Evolutionary conservation across 495 filamentous ascomycete species (phyloP).

Genomic region (Aspergillus bertholletiae): DNA sequence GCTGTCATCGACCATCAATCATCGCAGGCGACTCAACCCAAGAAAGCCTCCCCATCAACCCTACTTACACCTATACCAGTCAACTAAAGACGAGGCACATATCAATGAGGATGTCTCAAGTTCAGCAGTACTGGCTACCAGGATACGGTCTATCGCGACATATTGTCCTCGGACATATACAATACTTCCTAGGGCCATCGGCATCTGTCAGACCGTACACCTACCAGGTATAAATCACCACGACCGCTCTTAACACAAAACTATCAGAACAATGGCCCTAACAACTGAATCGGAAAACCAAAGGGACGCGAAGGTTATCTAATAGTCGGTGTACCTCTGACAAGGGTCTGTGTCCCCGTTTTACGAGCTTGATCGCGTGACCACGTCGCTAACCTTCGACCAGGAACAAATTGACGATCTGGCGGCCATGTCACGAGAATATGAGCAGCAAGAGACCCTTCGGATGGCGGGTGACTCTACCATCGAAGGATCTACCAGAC

Average conservation of each 20-base stretch:
- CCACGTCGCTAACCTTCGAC: slow-evolving; percentile 1
- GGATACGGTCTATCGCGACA: slow-evolving; percentile 51
- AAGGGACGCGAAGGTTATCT: slow-evolving; percentile 53
- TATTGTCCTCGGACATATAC: slow-evolving; percentile 50
- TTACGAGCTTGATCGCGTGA: neutral
- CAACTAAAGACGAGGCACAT: neutral
- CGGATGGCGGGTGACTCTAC: slow-evolving; percentile 39
- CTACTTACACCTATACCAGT: neutral
- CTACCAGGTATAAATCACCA: slow-evolving; percentile 41
- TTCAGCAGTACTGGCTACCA: slow-evolving; percentile 51
- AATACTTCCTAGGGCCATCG: slow-evolving; percentile 49
- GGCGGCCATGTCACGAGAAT: slow-evolving; percentile 46
- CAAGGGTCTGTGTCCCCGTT: slow-evolving; percentile 38
- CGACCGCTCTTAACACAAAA: neutral
- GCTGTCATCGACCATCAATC: slow-evolving; percentile 5
- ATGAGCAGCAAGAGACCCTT: slow-evolving; percentile 48
- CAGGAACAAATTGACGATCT: slow-evolving; percentile 55
- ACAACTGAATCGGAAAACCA: slow-evolving; percentile 14
- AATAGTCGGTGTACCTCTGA: slow-evolving; percentile 48
- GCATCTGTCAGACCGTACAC: slow-evolving; percentile 49
- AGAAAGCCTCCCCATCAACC: neutral
- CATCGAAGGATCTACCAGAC: slow-evolving; percentile 14
- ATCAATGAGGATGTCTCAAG: slow-evolving; percentile 28
- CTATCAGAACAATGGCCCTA: slow-evolving; percentile 6
- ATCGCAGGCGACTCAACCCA: neutral